phyloP scores from a whole-genome alignment of 805 yeast species.

The Nakazawaea ambrosiae region DNA sequence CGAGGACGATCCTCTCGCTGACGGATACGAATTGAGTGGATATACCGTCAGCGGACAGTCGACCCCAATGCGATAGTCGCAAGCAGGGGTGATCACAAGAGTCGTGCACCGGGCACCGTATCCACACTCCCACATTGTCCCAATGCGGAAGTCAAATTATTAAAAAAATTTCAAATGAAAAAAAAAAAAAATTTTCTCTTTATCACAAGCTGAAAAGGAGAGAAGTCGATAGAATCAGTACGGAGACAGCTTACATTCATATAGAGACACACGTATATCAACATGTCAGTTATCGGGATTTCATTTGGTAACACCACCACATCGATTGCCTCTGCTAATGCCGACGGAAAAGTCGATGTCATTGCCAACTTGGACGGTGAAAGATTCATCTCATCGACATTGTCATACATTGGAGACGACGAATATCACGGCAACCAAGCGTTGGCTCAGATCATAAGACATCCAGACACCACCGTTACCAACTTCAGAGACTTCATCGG shows the following conservation, averaged over 20 bases:
- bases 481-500: conserved; percentile 95
- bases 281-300: conserved; percentile 77
- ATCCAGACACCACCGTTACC: conserved; percentile 77
- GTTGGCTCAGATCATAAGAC: conserved; percentile 83
- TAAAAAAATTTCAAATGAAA: too few relatives aligned
- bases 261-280: too few relatives aligned
- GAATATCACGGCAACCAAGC: conserved; percentile 99
- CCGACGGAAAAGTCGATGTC: conserved; percentile 91
- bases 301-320: conserved; percentile 96
- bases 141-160: too few relatives aligned
- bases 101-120: too few relatives aligned
- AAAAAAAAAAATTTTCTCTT: conserved; percentile 1
- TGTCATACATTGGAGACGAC: conserved; percentile 88
- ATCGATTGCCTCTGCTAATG: conserved; percentile 79
- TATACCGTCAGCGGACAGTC: conserved; percentile 5
- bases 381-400: conserved; percentile 88
- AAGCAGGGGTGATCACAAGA: neutral
- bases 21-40: too few relatives aligned
- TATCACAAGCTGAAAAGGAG: too few relatives aligned
- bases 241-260: too few relatives aligned
- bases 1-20: neutral
- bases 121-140: too few relatives aligned
- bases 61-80: neutral
- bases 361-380: conserved; percentile 99
- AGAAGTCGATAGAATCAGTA: too few relatives aligned